Conservation (phyloP, 108 stramenopile genomes). For the Stephanodiscus triporus region DNA sequence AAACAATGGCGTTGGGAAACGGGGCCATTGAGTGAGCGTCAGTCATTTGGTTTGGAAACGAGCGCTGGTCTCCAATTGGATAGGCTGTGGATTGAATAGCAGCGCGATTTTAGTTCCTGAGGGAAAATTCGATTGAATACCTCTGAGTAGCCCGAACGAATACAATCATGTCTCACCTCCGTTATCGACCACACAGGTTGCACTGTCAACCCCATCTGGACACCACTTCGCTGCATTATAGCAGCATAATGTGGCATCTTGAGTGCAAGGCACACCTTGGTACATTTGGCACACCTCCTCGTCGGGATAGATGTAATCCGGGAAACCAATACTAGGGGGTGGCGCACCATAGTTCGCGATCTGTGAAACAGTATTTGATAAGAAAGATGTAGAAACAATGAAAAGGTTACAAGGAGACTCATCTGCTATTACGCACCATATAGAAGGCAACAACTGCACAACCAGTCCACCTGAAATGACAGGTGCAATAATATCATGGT, state of each 20-base stretch:
- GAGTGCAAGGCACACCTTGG: slow-evolving; percentile 62
- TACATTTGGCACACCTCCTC: slow-evolving; percentile 67
- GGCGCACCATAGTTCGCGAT: slow-evolving; percentile 56
- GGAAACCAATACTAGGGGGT: slow-evolving; percentile 73
- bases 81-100: slow-evolving; percentile 43
- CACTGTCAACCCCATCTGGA: slow-evolving; percentile 21
- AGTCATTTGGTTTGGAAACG: slow-evolving; percentile 61
- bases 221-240: slow-evolving; percentile 72
- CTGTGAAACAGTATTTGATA: not conserved
- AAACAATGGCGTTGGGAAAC: slow-evolving; percentile 70
- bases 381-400: not conserved
- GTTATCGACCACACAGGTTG: slow-evolving; percentile 53
- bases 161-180: slow-evolving; percentile 33
- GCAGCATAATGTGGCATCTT: slow-evolving; percentile 58
- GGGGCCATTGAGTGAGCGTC: slow-evolving; percentile 57
- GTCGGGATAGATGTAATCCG: slow-evolving; percentile 75
- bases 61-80: slow-evolving; percentile 66
- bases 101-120: too few relatives aligned
- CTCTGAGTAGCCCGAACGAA: too few relatives aligned
- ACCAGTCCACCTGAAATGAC: slow-evolving; percentile 49
- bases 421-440: slow-evolving; percentile 20
- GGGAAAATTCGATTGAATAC: too few relatives aligned
- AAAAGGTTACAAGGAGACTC: not conserved
- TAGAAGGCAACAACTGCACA: slow-evolving; percentile 57
- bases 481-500: too few relatives aligned